A percentile compares a stretch with the other conserved stretches of the same genome.
Evolutionary conservation across 306 rosid species (phyloP).

Genomic region (Quercus bicolor): DNA sequence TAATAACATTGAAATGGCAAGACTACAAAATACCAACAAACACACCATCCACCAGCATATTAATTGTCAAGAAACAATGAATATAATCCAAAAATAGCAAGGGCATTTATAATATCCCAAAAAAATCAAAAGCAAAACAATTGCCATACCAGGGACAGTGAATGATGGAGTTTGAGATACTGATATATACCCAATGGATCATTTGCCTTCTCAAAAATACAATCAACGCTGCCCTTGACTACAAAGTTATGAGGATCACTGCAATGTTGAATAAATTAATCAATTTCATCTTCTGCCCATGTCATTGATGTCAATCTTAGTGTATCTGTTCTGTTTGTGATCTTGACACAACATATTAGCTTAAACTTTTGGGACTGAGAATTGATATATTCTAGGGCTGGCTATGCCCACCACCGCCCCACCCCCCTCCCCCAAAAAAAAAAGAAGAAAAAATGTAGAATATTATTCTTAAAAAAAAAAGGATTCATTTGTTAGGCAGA

Average conservation of each 20-base stretch:
- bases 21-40: neutral
- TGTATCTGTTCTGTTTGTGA: neutral
- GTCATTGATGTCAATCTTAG: neutral
- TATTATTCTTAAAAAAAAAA: neutral
- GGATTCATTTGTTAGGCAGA: neutral
- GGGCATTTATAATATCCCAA: no score
- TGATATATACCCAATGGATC: constrained; percentile 23
- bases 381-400: no score
- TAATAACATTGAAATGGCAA: no score
- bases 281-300: neutral
- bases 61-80: neutral
- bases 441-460: neutral
- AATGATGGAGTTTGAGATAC: constrained; percentile 14
- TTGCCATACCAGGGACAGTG: constrained; percentile 22
- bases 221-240: neutral
- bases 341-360: neutral
- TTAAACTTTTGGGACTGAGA: neutral
- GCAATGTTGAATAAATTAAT: neutral
- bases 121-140: neutral
- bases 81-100: no score
- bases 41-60: neutral
- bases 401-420: no score
- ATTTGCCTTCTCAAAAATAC: neutral
- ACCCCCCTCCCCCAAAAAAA: neutral
- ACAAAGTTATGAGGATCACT: constrained; percentile 26